These are phyloP conservation scores for Aciculoconidium aculeatum DNA, from an alignment of 805 yeast genomes.

Conservation along the genomic window DNA sequence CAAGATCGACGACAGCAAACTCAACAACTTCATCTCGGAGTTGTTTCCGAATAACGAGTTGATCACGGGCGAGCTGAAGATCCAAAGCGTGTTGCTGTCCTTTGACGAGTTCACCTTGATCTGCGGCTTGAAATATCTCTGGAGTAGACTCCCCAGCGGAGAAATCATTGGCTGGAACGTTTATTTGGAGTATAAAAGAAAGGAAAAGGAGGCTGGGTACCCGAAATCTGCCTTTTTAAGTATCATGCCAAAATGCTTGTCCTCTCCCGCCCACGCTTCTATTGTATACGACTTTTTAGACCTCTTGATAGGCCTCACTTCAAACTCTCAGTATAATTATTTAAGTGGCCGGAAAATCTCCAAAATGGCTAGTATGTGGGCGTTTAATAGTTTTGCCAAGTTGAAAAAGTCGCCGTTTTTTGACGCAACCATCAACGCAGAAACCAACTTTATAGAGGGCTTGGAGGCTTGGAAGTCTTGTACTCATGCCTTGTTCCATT, in stretches of 20 bases:
- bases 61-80: slow-evolving; percentile 28
- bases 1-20: slow-evolving; percentile 53
- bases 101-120: slow-evolving; percentile 65
- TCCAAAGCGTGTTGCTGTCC: slow-evolving; percentile 39
- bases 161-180: slow-evolving; percentile 86
- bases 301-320: slow-evolving; percentile 66
- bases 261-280: slow-evolving; percentile 83
- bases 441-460: slow-evolving; percentile 56
- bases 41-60: slow-evolving; percentile 58
- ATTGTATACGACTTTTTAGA: slow-evolving; percentile 86
- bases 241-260: slow-evolving; percentile 77
- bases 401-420: slow-evolving; percentile 27
- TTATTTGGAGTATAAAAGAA: slow-evolving; percentile 59
- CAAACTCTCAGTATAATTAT: slow-evolving; percentile 73
- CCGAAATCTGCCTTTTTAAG: slow-evolving; percentile 72
- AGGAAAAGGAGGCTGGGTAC: slow-evolving; percentile 59
- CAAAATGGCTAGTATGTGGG: slow-evolving; percentile 85
- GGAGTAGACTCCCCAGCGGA: slow-evolving; percentile 79
- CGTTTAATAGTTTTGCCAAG: slow-evolving; percentile 48
- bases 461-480: slow-evolving; percentile 72
- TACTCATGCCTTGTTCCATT: slow-evolving; percentile 80
- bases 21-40: slow-evolving; percentile 50
- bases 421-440: slow-evolving; percentile 30
- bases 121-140: slow-evolving; percentile 71
- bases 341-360: slow-evolving; percentile 76